These are phyloP conservation scores for Albatrellus ellisii DNA, from an alignment of 768 basidiomycete species.

Conservation along the genomic window DNA sequence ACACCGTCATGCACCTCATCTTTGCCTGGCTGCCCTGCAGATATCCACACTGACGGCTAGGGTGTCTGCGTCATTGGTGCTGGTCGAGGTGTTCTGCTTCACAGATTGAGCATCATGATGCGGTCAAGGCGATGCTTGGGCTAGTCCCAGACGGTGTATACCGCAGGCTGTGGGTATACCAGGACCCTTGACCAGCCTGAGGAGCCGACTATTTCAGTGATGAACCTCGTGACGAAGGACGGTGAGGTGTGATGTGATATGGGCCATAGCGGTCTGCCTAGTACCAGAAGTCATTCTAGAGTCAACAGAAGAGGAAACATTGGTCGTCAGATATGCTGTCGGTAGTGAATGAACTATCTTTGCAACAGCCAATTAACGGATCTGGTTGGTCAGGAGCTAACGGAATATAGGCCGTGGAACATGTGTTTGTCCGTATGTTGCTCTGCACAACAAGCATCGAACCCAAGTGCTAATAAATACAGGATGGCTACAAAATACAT, in stretches of 20 bases:
- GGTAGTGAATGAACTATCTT: conserved; percentile 11
- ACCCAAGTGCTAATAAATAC: conserved; percentile 22
- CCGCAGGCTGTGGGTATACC: conserved; percentile 6
- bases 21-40: not conserved
- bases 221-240: conserved; percentile 22
- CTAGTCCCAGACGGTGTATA: conserved; percentile 17
- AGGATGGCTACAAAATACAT: no score
- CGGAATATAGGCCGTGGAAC: not conserved
- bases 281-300: conserved; percentile 23
- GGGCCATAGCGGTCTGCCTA: conserved; percentile 17
- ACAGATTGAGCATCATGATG: conserved; percentile 19
- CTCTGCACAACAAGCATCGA: conserved; percentile 23
- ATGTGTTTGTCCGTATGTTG: conserved; percentile 19
- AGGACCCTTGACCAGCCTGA: conserved; percentile 15
- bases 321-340: not conserved
- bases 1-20: conserved; percentile 20
- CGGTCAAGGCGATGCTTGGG: conserved; percentile 9
- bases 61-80: conserved; percentile 4
- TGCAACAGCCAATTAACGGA: conserved; percentile 16
- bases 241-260: conserved; percentile 19
- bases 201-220: conserved; percentile 20
- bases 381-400: not conserved
- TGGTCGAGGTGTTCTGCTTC: conserved; percentile 14
- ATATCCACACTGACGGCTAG: conserved; percentile 9
- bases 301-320: not conserved